A percentile compares a stretch with the other conserved stretches of the same genome.
Conservation (phyloP, 352 stramenopile genomes). For the Pythium utonaiense region DNA sequence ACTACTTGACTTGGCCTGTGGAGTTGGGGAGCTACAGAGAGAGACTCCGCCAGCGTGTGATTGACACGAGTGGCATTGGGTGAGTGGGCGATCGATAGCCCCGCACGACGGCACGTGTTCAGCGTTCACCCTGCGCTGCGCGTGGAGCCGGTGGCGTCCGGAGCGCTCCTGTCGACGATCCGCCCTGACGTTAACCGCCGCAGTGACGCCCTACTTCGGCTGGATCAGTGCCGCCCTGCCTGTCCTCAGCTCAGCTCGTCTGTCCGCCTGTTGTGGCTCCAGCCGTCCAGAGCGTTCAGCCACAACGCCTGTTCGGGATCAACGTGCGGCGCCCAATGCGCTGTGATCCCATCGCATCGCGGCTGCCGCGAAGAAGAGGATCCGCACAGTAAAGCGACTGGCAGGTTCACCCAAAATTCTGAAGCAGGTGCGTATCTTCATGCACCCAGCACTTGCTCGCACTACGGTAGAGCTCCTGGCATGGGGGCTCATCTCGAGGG, state of each 20-base stretch:
- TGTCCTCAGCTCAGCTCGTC: neutral
- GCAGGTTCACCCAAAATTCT: constrained; percentile 1
- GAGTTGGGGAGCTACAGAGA: neutral
- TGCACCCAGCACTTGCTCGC: too few relatives aligned
- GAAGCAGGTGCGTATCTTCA: neutral
- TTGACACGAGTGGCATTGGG: constrained; percentile 17
- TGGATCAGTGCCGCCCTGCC: neutral
- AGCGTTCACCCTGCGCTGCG: too few relatives aligned
- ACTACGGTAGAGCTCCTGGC: too few relatives aligned
- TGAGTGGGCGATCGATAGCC: too few relatives aligned
- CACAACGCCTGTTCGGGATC: neutral
- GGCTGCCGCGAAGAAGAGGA: neutral
- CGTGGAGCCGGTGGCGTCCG: neutral
- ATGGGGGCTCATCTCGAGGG: too few relatives aligned
- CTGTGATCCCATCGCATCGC: neutral
- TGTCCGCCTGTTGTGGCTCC: neutral
- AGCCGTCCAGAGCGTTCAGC: constrained; percentile 1
- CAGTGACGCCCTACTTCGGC: too few relatives aligned
- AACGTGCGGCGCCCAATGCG: too few relatives aligned
- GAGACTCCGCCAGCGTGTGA: neutral
- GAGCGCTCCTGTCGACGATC: too few relatives aligned
- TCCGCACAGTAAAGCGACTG: neutral
- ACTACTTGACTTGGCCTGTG: too few relatives aligned
- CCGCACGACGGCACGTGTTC: neutral
- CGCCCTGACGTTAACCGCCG: too few relatives aligned